Conservation (phyloP, 495 filamentous ascomycete species). For the Xylaria sp. region DNA sequence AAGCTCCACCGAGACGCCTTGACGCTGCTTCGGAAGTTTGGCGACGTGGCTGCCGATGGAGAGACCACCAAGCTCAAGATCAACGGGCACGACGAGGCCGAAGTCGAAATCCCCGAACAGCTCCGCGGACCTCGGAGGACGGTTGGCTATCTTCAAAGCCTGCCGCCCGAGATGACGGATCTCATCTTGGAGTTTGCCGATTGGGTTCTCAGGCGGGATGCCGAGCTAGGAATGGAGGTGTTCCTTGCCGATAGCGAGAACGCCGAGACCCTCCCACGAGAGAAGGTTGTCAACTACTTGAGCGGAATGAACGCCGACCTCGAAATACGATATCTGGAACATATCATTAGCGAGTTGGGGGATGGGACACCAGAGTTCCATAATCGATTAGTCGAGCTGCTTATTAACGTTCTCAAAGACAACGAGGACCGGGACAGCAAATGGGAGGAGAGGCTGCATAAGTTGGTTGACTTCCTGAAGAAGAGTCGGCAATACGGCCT, state of each 20-base stretch:
- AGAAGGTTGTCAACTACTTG: constrained; percentile 77
- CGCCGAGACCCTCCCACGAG: constrained; percentile 84
- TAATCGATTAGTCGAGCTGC: constrained; percentile 78
- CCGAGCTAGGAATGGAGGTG: constrained; percentile 88
- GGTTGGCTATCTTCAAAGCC: constrained; percentile 85
- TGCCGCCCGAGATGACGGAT: constrained; percentile 87
- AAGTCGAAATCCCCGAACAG: constrained; percentile 62
- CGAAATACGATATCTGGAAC: constrained; percentile 86
- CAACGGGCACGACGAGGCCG: constrained; percentile 36
- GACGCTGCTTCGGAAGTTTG: constrained; percentile 82
- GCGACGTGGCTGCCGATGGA: constrained; percentile 68
- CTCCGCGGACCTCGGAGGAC: constrained; percentile 86
- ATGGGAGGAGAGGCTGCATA: constrained; percentile 63
- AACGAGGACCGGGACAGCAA: constrained; percentile 51
- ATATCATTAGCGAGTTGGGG: constrained; percentile 86
- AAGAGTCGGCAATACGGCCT: constrained; percentile 81
- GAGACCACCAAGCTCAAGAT: constrained; percentile 37
- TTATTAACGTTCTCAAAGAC: constrained; percentile 68
- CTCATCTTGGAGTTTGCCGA: constrained; percentile 89
- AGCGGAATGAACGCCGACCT: constrained; percentile 69
- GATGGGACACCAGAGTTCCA: constrained; percentile 88
- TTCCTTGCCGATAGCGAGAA: constrained; percentile 95
- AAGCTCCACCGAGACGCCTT: constrained; percentile 89
- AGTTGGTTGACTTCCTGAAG: constrained; percentile 76
- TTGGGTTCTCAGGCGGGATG: constrained; percentile 80